phyloP scores from a whole-genome alignment of 148 eudicot genomes.

The Cornus florida region DNA sequence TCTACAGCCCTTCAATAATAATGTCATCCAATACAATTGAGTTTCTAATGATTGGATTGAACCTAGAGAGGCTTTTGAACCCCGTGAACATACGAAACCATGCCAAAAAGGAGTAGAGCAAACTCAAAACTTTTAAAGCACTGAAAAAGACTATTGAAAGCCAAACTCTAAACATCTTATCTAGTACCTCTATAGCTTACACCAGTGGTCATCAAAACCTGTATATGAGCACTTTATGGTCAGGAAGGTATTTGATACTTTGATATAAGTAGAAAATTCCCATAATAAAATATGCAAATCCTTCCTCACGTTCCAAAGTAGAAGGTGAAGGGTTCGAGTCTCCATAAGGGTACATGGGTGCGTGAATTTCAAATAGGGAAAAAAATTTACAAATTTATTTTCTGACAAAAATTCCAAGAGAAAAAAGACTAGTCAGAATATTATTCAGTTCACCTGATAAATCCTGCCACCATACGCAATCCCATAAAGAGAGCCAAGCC shows the following conservation, averaged over 20 bases:
- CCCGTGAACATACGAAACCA: not conserved
- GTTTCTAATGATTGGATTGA: no score
- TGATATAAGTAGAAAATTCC: no score
- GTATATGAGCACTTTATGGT: not conserved
- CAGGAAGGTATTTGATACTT: not conserved
- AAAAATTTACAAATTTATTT: not conserved
- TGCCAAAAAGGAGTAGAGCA: not conserved
- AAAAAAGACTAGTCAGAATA: not conserved
- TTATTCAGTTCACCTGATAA: constrained; percentile 48
- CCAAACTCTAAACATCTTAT: not conserved
- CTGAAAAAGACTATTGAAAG: not conserved
- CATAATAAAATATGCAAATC: not conserved
- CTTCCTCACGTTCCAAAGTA: not conserved
- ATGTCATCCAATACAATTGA: no score
- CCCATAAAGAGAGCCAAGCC: constrained; percentile 88
- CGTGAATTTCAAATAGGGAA: no score
- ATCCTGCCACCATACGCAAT: constrained; percentile 71
- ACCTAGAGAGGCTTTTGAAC: not conserved
- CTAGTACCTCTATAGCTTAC: not conserved
- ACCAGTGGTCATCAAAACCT: not conserved
- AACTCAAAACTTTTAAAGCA: not conserved
- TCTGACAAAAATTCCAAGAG: not conserved
- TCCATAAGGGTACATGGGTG: no score
- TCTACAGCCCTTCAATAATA: no score
- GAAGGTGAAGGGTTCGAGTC: no score